phyloP scores from a whole-genome alignment of 2,329 filamentous ascomycete genomes.

The Fusarium sp. region DNA sequence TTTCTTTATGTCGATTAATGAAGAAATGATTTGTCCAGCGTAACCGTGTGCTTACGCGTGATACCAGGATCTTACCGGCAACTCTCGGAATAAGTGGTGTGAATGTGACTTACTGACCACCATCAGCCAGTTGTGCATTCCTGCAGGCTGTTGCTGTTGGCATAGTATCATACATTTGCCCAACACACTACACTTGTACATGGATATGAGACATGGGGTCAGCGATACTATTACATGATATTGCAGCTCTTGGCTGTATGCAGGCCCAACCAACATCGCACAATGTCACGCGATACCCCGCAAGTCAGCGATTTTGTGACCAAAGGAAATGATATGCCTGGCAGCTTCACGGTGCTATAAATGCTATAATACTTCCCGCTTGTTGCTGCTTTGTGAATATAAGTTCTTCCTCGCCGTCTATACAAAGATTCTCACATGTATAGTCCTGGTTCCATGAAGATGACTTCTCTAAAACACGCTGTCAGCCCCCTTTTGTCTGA shows the following conservation, averaged over 20 bases:
- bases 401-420: neutral
- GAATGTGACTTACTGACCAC: neutral
- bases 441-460: neutral
- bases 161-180: conserved; percentile 20
- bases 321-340: conserved; percentile 3
- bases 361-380: conserved; percentile 5
- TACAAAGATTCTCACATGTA: neutral
- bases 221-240: conserved; percentile 40
- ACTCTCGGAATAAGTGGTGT: neutral
- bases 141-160: neutral
- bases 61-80: neutral
- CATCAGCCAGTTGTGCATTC: neutral
- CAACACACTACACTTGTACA: conserved; percentile 2
- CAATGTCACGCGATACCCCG: conserved; percentile 41
- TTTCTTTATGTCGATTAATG: conserved; percentile 27
- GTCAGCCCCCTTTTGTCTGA: neutral
- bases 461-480: neutral
- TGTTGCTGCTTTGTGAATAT: neutral
- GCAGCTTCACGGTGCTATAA: conserved; percentile 24
- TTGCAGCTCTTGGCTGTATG: conserved; percentile 40
- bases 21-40: conserved; percentile 25
- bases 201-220: conserved; percentile 32
- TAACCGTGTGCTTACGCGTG: neutral
- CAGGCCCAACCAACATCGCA: conserved; percentile 13
- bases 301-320: conserved; percentile 25